Conservation (phyloP, 768 basidiomycete species). For the Amyloporia xantha region DNA sequence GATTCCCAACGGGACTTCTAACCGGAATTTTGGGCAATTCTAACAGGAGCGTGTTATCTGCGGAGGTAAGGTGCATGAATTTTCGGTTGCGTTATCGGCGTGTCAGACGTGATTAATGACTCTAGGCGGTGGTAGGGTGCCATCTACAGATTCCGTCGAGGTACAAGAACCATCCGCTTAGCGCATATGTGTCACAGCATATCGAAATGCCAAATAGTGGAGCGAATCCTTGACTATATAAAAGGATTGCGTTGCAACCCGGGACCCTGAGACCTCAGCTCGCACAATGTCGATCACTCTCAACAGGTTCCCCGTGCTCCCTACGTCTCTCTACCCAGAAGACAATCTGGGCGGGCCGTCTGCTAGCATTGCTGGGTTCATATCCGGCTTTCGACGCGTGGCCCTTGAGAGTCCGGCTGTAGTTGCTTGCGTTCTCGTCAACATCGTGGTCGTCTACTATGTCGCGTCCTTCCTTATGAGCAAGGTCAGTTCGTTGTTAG, state of each 20-base stretch:
- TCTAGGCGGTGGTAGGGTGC: not conserved
- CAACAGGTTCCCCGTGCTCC: conserved; percentile 2
- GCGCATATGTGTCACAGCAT: conserved; percentile 1
- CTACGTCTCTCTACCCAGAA: not conserved
- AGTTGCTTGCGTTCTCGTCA: not conserved
- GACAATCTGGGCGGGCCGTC: not conserved
- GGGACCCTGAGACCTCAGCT: not conserved
- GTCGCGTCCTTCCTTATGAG: not conserved
- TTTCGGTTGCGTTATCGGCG: conserved; percentile 1
- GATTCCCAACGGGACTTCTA: not conserved
- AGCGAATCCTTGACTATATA: not conserved
- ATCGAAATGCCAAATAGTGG: not conserved
- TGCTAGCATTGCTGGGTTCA: conserved; percentile 1
- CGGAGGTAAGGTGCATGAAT: conserved; percentile 1
- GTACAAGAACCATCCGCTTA: conserved; percentile 1
- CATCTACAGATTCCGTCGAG: not conserved
- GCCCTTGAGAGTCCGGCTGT: not conserved
- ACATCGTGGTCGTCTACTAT: conserved; percentile 1
- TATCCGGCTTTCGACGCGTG: not conserved
- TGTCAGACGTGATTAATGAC: conserved; percentile 2
- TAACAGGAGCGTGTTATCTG: conserved; percentile 1
- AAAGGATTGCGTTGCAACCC: not conserved
- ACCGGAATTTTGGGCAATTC: not conserved
- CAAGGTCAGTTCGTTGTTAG: not conserved
- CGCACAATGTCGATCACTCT: conserved; percentile 5